Evolutionary conservation across 257 asterid species (phyloP), one percentile per base, ranked within the genome.

Genomic region (Solanum paucissectum): DNA sequence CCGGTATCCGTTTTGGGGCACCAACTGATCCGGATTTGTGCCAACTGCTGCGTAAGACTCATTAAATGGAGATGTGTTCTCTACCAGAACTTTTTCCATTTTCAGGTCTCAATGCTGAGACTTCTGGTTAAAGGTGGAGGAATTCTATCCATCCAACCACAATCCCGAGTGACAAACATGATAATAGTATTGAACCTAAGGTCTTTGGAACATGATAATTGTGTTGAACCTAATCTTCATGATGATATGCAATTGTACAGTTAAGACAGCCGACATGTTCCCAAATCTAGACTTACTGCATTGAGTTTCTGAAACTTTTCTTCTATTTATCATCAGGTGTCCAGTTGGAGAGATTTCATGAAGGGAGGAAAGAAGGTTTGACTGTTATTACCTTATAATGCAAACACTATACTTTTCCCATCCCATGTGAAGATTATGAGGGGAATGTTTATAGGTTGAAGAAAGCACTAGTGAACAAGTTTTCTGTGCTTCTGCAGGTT

Each of bases 281-380:
- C 27, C 13, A 77, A 77, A 23, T 40, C 34, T 77, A 13, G 37
- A 77, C 4, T 40, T 77, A 0, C 25, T 27, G 40, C 44, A 79
- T 2, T 74, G 69, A 46, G 85, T 5, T 81, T 46, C 68, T 81
- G 16, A 16, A 29, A 20, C 64, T 42, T 21, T 37, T 46, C 71
- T 62, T 29, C 20, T 81, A 8, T 14, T 37, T 83, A 9, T 83
- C 21, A 72, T 82, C 93, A 97, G 99, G 99, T 97, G 87, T 94
- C 98, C 46, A 97, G 99, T 94, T 97, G 99, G 99, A 95, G 99
- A 88, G 98, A 97, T 90, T 97, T 97, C 74, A 94, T 94, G 98
- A 97, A 97, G 87, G 99, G 98, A 79, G 99, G 99, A 79, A 97
- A 96, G 93, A 97, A 96, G 96, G 99, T 95, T 85, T 90, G 87